Conservation (phyloP, 305 asterid genomes). For the Plantago coronopus region DNA sequence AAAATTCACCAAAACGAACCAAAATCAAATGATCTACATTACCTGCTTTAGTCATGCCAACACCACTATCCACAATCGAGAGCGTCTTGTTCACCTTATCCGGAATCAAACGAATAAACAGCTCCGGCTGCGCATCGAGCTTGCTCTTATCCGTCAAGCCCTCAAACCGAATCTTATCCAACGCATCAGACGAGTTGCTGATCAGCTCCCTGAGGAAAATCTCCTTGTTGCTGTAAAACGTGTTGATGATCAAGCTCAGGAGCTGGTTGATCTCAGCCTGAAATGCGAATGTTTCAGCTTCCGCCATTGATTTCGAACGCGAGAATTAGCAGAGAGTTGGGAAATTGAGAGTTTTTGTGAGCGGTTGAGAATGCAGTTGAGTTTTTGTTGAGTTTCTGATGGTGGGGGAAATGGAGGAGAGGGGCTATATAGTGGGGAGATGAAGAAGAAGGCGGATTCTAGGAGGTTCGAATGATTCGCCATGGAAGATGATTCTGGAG, state of each 20-base stretch:
- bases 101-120: conserved; percentile 60
- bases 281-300: conserved; percentile 62
- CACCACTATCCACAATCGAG: conserved; percentile 58
- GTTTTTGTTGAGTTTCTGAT: not conserved
- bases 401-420: not conserved
- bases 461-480: conserved; percentile 31
- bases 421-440: not conserved
- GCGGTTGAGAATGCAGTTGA: not conserved
- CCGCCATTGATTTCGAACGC: conserved; percentile 28
- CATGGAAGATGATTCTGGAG: conserved; percentile 30
- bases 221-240: conserved; percentile 68
- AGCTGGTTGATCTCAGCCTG: conserved; percentile 62
- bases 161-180: conserved; percentile 60
- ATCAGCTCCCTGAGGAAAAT: conserved; percentile 58
- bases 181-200: conserved; percentile 61
- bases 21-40: not conserved
- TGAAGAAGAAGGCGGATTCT: conserved; percentile 16
- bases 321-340: not conserved
- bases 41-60: conserved; percentile 53
- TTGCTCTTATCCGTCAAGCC: conserved; percentile 65
- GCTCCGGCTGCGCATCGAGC: conserved; percentile 69
- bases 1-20: not conserved
- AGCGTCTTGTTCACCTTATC: conserved; percentile 66
- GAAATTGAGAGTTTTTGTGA: not conserved
- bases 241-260: conserved; percentile 56